Conservation (phyloP, 2,329 filamentous ascomycete genomes). For the Furcasterigmium sp. region DNA sequence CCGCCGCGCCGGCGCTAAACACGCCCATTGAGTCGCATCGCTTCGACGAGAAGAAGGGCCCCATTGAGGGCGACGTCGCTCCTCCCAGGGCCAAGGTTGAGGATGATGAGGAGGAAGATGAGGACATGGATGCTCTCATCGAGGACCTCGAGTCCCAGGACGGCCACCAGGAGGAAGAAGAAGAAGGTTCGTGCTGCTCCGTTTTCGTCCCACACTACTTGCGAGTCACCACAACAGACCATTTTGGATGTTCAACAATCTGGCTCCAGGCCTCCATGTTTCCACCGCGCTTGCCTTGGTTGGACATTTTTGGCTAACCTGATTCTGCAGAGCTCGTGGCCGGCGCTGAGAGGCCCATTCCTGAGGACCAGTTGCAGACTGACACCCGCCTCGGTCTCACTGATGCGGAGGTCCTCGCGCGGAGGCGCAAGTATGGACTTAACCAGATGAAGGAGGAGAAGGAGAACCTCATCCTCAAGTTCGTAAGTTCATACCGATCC, state of each 20-base stretch:
- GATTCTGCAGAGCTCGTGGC: conserved; percentile 25
- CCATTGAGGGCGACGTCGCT: conserved; percentile 19
- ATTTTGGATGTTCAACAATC: no score
- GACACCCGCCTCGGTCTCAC: conserved; percentile 69
- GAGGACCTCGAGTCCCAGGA: conserved; percentile 82
- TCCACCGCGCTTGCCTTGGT: no score
- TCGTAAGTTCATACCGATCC: conserved; percentile 33
- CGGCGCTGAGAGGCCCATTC: conserved; percentile 55
- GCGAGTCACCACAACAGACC: no score
- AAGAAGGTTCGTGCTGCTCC: conserved; percentile 18
- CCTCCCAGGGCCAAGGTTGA: conserved; percentile 38
- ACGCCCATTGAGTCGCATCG: conserved; percentile 60
- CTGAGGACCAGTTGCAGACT: conserved; percentile 74
- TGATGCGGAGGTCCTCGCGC: conserved; percentile 58
- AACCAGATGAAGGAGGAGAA: conserved; percentile 93
- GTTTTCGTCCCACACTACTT: background rate
- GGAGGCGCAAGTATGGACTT: conserved; percentile 65
- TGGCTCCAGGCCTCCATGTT: no score
- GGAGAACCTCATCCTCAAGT: conserved; percentile 79
- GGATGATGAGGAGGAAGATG: conserved; percentile 67
- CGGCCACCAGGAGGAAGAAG: conserved; percentile 63
- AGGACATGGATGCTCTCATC: conserved; percentile 82
- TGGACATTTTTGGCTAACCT: conserved; percentile 3
- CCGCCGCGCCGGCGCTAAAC: conserved; percentile 52
- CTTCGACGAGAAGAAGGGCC: conserved; percentile 58